Evolutionary conservation across 208 protist genomes (phyloP).

Genomic region (Trichomonas tenax): DNA sequence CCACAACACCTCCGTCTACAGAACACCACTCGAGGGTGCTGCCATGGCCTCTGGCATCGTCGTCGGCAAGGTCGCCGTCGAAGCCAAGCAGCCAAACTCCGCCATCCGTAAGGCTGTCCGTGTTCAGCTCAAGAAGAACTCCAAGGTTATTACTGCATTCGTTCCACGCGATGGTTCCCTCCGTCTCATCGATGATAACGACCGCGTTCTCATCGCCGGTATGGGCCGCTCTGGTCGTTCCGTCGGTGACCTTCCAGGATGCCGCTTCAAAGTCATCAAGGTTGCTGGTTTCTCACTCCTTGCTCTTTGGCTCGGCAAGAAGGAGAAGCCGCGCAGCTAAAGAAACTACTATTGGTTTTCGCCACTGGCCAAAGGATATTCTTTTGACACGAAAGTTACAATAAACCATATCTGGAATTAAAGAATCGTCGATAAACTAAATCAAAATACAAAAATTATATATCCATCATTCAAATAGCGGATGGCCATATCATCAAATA

Average conservation of each 20-base stretch:
- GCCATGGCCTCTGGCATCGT: background rate
- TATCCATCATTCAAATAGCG: no score
- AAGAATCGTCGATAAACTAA: no score
- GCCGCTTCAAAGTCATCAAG: slow-evolving; percentile 94
- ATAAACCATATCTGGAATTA: no score
- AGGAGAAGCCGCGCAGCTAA: slow-evolving; percentile 95
- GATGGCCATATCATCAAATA: no score
- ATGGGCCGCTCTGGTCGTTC: slow-evolving; percentile 85
- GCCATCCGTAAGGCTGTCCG: slow-evolving; percentile 99
- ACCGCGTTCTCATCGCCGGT: slow-evolving; percentile 25
- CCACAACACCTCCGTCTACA: background rate
- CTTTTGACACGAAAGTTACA: no score
- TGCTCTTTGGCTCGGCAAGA: slow-evolving; percentile 90
- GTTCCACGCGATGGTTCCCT: slow-evolving; percentile 96
- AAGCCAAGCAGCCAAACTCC: slow-evolving; percentile 99
- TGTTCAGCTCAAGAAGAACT: slow-evolving; percentile 99
- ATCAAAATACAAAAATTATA: no score
- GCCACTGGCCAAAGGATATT: no score
- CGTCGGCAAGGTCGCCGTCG: slow-evolving; percentile 67
- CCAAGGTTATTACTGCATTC: slow-evolving; percentile 99
- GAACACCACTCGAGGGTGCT: background rate
- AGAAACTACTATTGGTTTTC: background rate
- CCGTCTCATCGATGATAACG: slow-evolving; percentile 96
- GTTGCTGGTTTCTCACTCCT: slow-evolving; percentile 88
- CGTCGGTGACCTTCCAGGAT: slow-evolving; percentile 98